Base-by-base conservation (phyloP, 2,329 filamentous ascomycete species). In the Sporothrix inflata region DNA sequence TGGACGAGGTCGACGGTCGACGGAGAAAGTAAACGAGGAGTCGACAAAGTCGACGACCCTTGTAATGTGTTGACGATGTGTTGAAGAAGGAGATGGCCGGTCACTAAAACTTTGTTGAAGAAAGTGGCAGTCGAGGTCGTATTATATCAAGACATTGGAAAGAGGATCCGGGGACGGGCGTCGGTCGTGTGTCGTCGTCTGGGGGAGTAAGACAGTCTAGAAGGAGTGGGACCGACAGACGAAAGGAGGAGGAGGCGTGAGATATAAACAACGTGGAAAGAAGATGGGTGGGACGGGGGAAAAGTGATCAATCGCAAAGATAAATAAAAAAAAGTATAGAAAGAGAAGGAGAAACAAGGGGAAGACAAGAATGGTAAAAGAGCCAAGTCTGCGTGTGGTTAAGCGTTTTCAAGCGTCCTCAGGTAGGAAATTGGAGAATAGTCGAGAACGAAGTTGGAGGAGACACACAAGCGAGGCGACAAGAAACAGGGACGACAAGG, bases 81-180 rank as follows among this genome's bases (percentile, higher is more conserved):
- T 8, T 34, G 53, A 19, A 19, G 12, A 24, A 57, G 19, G 27
- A 19, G 14, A 19, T 57, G 27, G 19, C 6, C 30, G 30, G 30
- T 6, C 30, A 34, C 3, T 34, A 6, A 34, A 34, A 34, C 6
- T 6, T 34, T 34, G 30, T 34, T 6, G 30, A 57, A 38, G n/a
- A 57, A 57, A 55, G 24, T 3, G 3, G 14, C 19, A 34, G 49
- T 53, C 27, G 53, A 34, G 24, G 53, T 34, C 27, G 53, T 30
- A 30, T 57, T 57, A 57, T 57, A 57, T 57, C 53, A 57, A 57
- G 53, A 34, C 53, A 57, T 34, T 34, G 27, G 27, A 27, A 57
- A 9, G n/a, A n/a, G n/a, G n/a, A 27, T 34, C 53, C 4, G 27
- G 53, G 11, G 5, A 51, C n/a, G 5, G 51, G 21, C 3, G n/a